These are phyloP conservation scores for Psilocybe tampanensis DNA, from an alignment of 768 basidiomycete genomes.

Conservation along the genomic window DNA sequence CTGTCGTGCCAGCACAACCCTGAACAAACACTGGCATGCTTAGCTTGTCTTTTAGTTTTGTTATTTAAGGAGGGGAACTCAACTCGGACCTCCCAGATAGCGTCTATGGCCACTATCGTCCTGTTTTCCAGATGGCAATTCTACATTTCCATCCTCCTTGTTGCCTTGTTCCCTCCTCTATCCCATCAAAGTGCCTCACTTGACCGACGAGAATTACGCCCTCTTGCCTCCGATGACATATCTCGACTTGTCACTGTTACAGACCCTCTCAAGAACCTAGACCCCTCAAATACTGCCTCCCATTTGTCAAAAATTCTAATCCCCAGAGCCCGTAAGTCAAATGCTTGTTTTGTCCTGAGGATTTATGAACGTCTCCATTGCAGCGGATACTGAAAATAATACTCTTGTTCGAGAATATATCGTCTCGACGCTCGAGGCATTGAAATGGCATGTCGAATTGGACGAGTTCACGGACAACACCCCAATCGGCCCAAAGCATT, in stretches of 20 bases:
- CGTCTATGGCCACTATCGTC: background rate
- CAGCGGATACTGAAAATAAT: conserved; percentile 76
- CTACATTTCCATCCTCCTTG: conserved; percentile 17
- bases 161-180: conserved; percentile 26
- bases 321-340: conserved; percentile 69
- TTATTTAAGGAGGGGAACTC: background rate
- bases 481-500: conserved; percentile 77
- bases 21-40: background rate
- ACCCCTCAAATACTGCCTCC: conserved; percentile 64
- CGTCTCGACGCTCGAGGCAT: conserved; percentile 61
- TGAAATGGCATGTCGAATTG: conserved; percentile 89
- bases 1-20: background rate
- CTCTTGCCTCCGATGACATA: conserved; percentile 55
- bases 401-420: conserved; percentile 86
- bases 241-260: conserved; percentile 49
- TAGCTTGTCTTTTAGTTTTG: background rate
- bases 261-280: conserved; percentile 70
- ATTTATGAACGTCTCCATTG: conserved; percentile 2
- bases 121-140: background rate
- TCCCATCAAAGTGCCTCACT: conserved; percentile 40
- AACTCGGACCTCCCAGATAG: too few relatives aligned
- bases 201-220: conserved; percentile 41
- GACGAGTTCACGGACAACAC: conserved; percentile 81
- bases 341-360: background rate
- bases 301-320: conserved; percentile 86